Percentiles rank a stretch among this genome's conserved stretches.
Conservation (phyloP, 2,329 filamentous ascomycete genomes). For the Westerdykella aurantiaca region DNA sequence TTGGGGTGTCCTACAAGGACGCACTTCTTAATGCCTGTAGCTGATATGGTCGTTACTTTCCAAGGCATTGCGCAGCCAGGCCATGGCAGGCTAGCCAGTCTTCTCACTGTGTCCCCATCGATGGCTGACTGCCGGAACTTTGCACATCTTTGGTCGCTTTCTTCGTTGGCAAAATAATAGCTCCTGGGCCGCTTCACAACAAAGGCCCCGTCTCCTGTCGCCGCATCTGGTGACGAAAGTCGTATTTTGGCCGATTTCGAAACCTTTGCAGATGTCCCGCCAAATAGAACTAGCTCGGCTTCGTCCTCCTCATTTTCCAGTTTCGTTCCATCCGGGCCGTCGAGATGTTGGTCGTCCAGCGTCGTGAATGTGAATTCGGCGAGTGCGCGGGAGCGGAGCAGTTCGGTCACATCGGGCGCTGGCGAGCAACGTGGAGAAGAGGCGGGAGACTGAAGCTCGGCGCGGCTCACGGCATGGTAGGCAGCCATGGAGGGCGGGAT, state of each 20-base stretch:
- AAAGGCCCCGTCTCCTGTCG: slow-evolving; percentile 22
- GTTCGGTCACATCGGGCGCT: slow-evolving; percentile 26
- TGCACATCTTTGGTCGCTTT: slow-evolving; percentile 14
- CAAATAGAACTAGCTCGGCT: slow-evolving; percentile 32
- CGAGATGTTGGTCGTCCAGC: not conserved
- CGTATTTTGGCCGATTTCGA: slow-evolving; percentile 26
- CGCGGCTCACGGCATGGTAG: slow-evolving; percentile 25
- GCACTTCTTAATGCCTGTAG: slow-evolving; percentile 25
- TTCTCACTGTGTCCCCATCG: slow-evolving; percentile 22
- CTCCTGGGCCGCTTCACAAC: slow-evolving; percentile 24
- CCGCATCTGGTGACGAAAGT: slow-evolving; percentile 25
- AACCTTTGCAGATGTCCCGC: slow-evolving; percentile 17
- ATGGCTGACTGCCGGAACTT: slow-evolving; percentile 24
- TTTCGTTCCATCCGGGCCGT: not conserved
- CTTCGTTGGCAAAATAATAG: slow-evolving; percentile 31
- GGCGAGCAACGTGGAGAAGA: slow-evolving; percentile 32
- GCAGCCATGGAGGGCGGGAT: slow-evolving; percentile 6
- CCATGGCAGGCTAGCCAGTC: slow-evolving; percentile 28
- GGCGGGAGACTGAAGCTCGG: slow-evolving; percentile 30
- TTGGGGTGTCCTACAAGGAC: slow-evolving; percentile 28
- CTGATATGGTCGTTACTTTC: slow-evolving; percentile 28
- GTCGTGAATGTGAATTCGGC: slow-evolving; percentile 23
- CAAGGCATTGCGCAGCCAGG: slow-evolving; percentile 32
- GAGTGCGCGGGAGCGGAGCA: slow-evolving; percentile 22
- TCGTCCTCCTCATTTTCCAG: slow-evolving; percentile 19